Percentiles rank a stretch among this genome's conserved stretches.
These are phyloP conservation scores for Mycena floridula DNA, from an alignment of 768 basidiomycete genomes.

Conservation along the genomic window DNA sequence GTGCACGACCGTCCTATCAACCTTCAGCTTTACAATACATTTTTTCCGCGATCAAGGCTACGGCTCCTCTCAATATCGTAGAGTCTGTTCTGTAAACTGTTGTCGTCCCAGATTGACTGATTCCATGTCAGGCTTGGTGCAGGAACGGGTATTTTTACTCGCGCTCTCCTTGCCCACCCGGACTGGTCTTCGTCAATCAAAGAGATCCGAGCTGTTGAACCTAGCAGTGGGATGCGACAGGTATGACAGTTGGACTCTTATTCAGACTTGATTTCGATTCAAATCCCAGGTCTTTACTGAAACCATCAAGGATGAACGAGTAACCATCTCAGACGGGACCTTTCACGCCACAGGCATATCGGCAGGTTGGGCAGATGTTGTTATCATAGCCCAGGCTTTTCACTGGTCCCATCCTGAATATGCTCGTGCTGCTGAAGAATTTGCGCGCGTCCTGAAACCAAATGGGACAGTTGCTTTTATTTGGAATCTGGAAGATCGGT, in stretches of 20 bases:
- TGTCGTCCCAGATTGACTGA: background rate
- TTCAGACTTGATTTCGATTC: too few relatives aligned
- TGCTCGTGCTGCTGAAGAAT: slow-evolving; percentile 64
- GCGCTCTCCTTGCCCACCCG: slow-evolving; percentile 64
- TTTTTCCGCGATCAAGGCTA: slow-evolving; percentile 32
- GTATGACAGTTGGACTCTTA: too few relatives aligned
- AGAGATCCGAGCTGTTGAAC: slow-evolving; percentile 71
- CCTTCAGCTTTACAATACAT: slow-evolving; percentile 55
- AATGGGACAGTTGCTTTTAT: slow-evolving; percentile 65
- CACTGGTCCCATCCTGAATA: slow-evolving; percentile 93
- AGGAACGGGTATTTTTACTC: slow-evolving; percentile 88
- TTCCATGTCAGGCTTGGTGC: slow-evolving; percentile 55
- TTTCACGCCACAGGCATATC: slow-evolving; percentile 60
- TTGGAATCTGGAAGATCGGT: slow-evolving; percentile 91
- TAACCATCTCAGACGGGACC: slow-evolving; percentile 52
- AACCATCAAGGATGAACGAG: slow-evolving; percentile 46
- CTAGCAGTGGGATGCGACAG: slow-evolving; percentile 86
- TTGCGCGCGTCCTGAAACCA: slow-evolving; percentile 75
- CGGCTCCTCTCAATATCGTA: slow-evolving; percentile 50
- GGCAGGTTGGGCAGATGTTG: slow-evolving; percentile 68
- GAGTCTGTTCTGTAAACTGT: slow-evolving; percentile 43
- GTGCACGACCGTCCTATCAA: slow-evolving; percentile 83
- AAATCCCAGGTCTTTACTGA: slow-evolving; percentile 57
- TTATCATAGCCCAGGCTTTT: slow-evolving; percentile 83
- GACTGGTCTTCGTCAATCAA: slow-evolving; percentile 46